Evolutionary conservation across 805 yeast genomes (phyloP), one percentile per base, ranked within the genome.

Genomic region (Spathaspora hagerdaliae): DNA sequence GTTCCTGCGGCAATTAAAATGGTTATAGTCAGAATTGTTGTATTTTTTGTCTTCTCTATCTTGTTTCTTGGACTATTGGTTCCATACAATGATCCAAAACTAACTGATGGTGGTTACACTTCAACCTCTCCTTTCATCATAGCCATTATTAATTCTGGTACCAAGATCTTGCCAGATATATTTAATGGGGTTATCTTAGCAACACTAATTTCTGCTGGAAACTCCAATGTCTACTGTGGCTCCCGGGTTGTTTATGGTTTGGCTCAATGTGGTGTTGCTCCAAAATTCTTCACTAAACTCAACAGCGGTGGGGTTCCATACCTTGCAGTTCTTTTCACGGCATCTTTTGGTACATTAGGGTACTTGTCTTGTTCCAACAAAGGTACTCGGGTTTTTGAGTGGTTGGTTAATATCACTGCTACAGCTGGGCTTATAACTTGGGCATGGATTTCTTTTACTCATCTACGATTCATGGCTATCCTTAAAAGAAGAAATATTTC

Each of bases 71-170:
- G 91, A 36, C 60, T 85, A 51, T 67, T 83, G 50, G 85, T 85
- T 31, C n/a, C n/a, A n/a, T n/a, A n/a, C n/a, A n/a, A n/a, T n/a
- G n/a, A n/a, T n/a, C n/a, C n/a, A n/a, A n/a, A 71, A 52, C 75
- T 76, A 55, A 63, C 71, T 48, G 69, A 71, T 34, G 69, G 70
- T 47, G 43, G 42, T 31, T 59, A 59, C 41, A 83, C 74, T 49
- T 75, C 69, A 8, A 89, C 92, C 14, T 85, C 94, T 11, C 96
- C 96, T 35, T 87, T 87, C 56, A 91, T 87, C 43, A 82, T 87
- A 57, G 96, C 95, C 40, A 82, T 87, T 56, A 76, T 77, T 50
- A 77, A 75, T 52, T 85, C 88, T 13, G 63, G 73, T n/a, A 86
- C 87, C 50, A 57, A 61, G 7, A 90, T 79, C 0, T 68, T 88